These are phyloP conservation scores for Coemansia sp. DNA, from an alignment of 192 early-diverging fungal species.

Conservation along the genomic window DNA sequence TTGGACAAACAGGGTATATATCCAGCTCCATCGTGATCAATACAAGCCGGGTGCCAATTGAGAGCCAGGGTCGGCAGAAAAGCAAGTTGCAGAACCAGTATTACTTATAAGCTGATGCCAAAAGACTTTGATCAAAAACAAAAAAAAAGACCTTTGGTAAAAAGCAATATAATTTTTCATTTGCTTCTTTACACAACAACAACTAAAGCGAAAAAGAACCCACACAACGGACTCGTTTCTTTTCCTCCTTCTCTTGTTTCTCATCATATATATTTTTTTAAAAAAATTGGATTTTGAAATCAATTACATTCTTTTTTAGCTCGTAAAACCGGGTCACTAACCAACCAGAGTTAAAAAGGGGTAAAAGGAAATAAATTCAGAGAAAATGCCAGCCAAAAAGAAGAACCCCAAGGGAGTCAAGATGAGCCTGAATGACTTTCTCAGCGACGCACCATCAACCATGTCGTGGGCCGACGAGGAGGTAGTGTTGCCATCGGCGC, in stretches of 20 bases:
- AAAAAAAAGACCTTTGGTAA: no score
- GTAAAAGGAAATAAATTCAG: not conserved
- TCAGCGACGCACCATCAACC: slow-evolving; percentile 20
- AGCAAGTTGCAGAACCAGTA: no score
- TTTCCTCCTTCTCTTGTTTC: not conserved
- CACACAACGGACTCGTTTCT: not conserved
- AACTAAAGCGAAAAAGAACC: no score
- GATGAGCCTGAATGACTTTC: slow-evolving; percentile 86
- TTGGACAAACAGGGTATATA: no score
- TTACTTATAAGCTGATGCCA: no score
- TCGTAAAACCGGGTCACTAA: not conserved
- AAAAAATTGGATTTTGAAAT: not conserved
- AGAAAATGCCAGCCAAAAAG: slow-evolving; percentile 54
- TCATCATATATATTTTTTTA: not conserved
- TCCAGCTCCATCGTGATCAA: no score
- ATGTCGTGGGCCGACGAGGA: slow-evolving; percentile 92
- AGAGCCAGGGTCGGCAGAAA: no score
- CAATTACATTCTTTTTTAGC: not conserved
- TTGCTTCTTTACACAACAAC: no score
- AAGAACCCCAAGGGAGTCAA: slow-evolving; percentile 65
- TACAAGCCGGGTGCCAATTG: no score
- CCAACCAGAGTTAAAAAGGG: not conserved
- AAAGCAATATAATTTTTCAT: no score
- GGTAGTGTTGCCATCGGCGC: slow-evolving; percentile 82
- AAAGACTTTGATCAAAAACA: not conserved